Evolutionary conservation across 345 rosid species (phyloP).

Genomic region (Firmiana major): DNA sequence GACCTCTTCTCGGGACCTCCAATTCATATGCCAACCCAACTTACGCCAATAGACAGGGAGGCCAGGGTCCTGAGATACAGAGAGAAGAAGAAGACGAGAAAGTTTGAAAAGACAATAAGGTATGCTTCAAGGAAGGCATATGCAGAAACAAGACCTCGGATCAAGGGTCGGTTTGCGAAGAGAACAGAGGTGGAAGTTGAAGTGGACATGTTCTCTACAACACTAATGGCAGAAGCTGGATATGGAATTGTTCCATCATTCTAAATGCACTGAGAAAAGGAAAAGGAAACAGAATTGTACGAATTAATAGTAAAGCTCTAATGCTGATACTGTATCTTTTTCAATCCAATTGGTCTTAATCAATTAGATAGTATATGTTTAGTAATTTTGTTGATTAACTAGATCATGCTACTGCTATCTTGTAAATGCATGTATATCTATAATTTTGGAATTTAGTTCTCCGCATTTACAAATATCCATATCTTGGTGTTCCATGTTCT

Average conservation of each 20-base stretch:
- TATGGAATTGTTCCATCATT: conserved; percentile 82
- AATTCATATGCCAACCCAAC: conserved; percentile 54
- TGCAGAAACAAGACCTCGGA: conserved; percentile 88
- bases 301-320: conserved; percentile 20
- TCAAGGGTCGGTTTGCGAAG: conserved; percentile 95
- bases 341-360: conserved; percentile 19
- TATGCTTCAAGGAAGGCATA: conserved; percentile 97
- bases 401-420: conserved; percentile 11
- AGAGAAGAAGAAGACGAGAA: conserved; percentile 87
- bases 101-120: conserved; percentile 91
- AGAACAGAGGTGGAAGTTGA: conserved; percentile 58
- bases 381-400: conserved; percentile 20
- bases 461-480: not conserved
- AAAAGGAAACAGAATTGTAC: not conserved
- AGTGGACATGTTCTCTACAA: conserved; percentile 59
- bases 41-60: conserved; percentile 76
- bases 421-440: conserved; percentile 31
- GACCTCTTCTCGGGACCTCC: conserved; percentile 54
- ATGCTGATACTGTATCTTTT: conserved; percentile 16
- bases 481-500: not conserved
- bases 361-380: conserved; percentile 15
- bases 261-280: conserved; percentile 21
- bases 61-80: conserved; percentile 91
- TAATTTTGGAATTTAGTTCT: conserved; percentile 14
- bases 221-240: conserved; percentile 43